Conservation (phyloP, 2,329 filamentous ascomycete genomes). For the Colletotrichum theobromicola region DNA sequence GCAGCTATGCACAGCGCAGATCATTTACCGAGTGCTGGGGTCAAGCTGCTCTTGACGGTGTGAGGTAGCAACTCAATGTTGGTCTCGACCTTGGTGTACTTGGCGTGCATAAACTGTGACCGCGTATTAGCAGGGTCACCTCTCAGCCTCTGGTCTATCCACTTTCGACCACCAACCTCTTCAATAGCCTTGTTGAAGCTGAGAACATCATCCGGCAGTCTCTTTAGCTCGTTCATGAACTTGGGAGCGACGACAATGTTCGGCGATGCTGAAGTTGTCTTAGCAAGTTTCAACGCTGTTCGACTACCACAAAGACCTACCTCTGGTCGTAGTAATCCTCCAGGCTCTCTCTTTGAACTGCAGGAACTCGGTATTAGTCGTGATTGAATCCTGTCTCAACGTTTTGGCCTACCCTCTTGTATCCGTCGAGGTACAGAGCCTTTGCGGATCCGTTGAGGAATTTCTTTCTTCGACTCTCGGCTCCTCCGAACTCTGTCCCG, state of each 20-base stretch:
- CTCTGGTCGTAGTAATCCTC: constrained; percentile 28
- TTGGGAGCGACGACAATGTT: constrained; percentile 34
- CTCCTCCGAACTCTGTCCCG: constrained; percentile 28
- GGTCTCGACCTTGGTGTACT: constrained; percentile 36
- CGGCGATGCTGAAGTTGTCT: constrained; percentile 19
- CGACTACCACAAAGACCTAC: not conserved
- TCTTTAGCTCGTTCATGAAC: constrained; percentile 35
- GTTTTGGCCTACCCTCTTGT: constrained; percentile 28
- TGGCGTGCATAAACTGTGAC: constrained; percentile 31
- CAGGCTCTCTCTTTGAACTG: constrained; percentile 37
- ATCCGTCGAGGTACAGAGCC: constrained; percentile 32
- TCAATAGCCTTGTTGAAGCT: constrained; percentile 31
- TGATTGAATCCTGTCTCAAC: not conserved
- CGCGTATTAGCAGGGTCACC: not conserved
- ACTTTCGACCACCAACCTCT: constrained; percentile 8
- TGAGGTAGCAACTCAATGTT: constrained; percentile 26
- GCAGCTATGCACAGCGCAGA: not conserved
- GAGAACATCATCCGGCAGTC: constrained; percentile 34
- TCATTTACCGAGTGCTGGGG: constrained; percentile 33
- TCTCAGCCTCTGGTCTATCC: too few species aligned
- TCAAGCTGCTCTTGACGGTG: constrained; percentile 36
- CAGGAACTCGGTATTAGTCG: not conserved
- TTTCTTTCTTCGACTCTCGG: constrained; percentile 29
- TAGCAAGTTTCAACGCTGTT: not conserved
- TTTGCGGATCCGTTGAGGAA: constrained; percentile 26